A percentile compares a stretch with the other conserved stretches of the same genome.
Conservation (phyloP, 1,284 basidiomycete genomes). For the Ustilago trichophora region DNA sequence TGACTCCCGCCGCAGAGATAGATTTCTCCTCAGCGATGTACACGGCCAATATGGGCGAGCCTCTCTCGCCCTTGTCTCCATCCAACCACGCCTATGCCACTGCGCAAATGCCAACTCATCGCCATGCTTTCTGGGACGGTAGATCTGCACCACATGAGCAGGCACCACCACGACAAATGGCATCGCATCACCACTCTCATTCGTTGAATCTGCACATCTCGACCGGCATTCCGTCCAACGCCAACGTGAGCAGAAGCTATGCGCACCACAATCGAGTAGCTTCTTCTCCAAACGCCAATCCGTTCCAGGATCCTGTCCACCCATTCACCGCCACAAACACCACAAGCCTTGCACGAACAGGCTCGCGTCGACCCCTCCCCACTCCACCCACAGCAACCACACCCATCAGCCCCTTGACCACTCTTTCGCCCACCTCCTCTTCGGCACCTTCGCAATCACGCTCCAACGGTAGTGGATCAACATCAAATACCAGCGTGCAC, state of each 20-base stretch:
- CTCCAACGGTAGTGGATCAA: too few relatives aligned
- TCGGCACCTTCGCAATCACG: not conserved
- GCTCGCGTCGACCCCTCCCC: conserved; percentile 26
- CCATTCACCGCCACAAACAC: not conserved
- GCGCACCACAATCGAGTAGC: conserved; percentile 8
- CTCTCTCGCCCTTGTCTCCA: conserved; percentile 19
- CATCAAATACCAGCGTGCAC: not conserved
- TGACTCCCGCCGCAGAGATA: conserved; percentile 10
- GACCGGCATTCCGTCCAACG: not conserved
- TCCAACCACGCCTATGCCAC: conserved; percentile 14
- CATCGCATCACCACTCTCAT: conserved; percentile 8
- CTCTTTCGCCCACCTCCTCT: not conserved
- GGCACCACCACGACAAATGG: not conserved
- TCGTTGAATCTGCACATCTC: conserved; percentile 5
- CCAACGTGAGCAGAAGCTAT: not conserved
- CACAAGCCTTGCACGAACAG: conserved; percentile 6
- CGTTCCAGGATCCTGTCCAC: conserved; percentile 16
- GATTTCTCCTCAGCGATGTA: conserved; percentile 2
- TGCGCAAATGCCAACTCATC: not conserved
- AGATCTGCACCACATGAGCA: not conserved
- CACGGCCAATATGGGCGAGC: conserved; percentile 6
- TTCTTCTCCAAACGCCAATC: conserved; percentile 7
- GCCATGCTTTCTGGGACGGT: conserved; percentile 2
- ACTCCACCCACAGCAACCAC: conserved; percentile 20
- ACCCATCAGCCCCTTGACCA: conserved; percentile 9